Conservation (phyloP, 257 asterid genomes). For the Solanum chilense region DNA sequence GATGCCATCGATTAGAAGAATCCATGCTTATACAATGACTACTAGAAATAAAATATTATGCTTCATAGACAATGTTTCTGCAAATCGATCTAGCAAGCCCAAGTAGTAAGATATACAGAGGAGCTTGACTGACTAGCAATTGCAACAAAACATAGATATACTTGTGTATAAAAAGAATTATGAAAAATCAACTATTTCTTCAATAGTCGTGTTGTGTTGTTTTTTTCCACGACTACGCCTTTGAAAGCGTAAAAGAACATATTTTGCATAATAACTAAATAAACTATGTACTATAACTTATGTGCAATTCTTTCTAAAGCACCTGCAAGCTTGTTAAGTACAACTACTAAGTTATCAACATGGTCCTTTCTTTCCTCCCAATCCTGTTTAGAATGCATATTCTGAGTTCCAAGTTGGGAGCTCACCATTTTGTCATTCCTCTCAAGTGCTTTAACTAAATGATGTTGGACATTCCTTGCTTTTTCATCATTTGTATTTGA, state of each 20-base stretch:
- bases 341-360: slow-evolving; percentile 45
- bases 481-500: slow-evolving; percentile 35
- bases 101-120: not conserved
- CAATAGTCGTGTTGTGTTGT: not conserved
- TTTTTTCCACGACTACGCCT: not conserved
- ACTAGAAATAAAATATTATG: not conserved
- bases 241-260: not conserved
- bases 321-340: slow-evolving; percentile 62
- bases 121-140: not conserved
- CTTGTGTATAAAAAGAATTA: not conserved
- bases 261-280: slow-evolving; percentile 4
- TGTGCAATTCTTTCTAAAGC: slow-evolving; percentile 78
- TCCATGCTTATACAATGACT: not conserved
- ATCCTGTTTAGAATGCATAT: slow-evolving; percentile 41
- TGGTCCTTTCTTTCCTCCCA: slow-evolving; percentile 66
- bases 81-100: not conserved
- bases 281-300: slow-evolving; percentile 38
- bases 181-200: not conserved
- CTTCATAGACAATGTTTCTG: not conserved
- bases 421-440: slow-evolving; percentile 53
- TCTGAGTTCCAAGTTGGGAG: slow-evolving; percentile 64
- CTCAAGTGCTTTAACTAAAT: slow-evolving; percentile 46
- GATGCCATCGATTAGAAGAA: not conserved
- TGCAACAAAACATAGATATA: not conserved
- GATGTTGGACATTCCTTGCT: slow-evolving; percentile 23